These are phyloP conservation scores for Fonsecaea erecta DNA, from an alignment of 2,329 filamentous ascomycete genomes.

Conservation along the genomic window DNA sequence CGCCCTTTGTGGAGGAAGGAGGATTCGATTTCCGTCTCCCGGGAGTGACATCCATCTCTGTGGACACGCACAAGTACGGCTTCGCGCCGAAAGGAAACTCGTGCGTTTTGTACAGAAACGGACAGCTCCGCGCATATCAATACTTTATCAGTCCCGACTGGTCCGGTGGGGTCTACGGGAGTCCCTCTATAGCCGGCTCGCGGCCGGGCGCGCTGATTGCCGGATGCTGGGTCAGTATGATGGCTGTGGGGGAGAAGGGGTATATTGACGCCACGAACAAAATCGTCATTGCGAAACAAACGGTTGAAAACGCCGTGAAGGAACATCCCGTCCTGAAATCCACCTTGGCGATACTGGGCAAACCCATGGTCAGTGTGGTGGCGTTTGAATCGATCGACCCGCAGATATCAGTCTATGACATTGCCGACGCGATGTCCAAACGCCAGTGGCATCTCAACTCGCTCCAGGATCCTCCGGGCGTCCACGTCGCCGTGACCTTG, in stretches of 20 bases:
- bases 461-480: conserved; percentile 85
- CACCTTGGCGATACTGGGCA: conserved; percentile 80
- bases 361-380: conserved; percentile 86
- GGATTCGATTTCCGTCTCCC: conserved; percentile 92
- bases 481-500: conserved; percentile 91
- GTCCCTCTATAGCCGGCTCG: conserved; percentile 86
- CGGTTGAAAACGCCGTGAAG: conserved; percentile 75
- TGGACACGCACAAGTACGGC: conserved; percentile 98
- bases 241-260: conserved; percentile 83
- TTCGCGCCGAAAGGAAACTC: conserved; percentile 98
- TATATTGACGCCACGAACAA: conserved; percentile 85
- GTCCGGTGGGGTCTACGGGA: conserved; percentile 95
- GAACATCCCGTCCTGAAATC: conserved; percentile 69
- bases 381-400: conserved; percentile 75
- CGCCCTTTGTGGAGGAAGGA: conserved; percentile 66
- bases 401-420: conserved; percentile 87
- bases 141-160: conserved; percentile 97
- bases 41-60: conserved; percentile 92
- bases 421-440: conserved; percentile 82
- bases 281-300: conserved; percentile 86
- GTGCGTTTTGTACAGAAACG: conserved; percentile 84
- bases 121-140: conserved; percentile 79
- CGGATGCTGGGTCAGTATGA: conserved; percentile 90
- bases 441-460: conserved; percentile 97
- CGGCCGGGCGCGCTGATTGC: conserved; percentile 93